Evolutionary conservation across 169 alveolate species (phyloP), one percentile per base, ranked within the genome.

Genomic region (Cryptosporidium bovis): DNA sequence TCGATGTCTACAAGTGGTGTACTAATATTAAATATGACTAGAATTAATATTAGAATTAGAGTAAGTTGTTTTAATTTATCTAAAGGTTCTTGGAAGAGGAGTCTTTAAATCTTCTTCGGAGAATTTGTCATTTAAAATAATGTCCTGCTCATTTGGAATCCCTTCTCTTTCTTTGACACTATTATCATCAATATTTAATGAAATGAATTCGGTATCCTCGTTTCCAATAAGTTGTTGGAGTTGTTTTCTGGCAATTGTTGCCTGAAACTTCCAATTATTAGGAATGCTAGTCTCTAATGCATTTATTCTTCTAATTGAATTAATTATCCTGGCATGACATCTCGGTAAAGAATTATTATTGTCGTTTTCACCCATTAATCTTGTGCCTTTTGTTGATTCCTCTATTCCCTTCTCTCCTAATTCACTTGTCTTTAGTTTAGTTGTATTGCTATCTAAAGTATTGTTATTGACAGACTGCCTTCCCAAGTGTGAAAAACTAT

Each of bases 181-280:
- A n/a, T 13, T n/a, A 46, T 8, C 10, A 8, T 40, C 10, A 40
- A 40, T 40, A 40, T 40, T 40, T 40, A 40, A 8, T 16, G 48
- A 15, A 40, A 46, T n/a, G 15, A 77, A 60, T 31, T 77, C 77
- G 3, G 71, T 60, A 15, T 77, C 87, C 24, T 77, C 71, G 16
- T 29, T 55, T 10, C 87, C 46, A 24, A 62, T 77, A 7, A 77
- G 46, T 62, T 77, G 77, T 1, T 56, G 62, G 1, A 77, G 71
- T 15, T 77, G 87, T 40, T 60, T 60, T n/a, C 87, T 77, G 18
- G 87, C 87, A 77, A 60, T 62, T 2, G 87, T 77, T 16, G 87
- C 87, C 20, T 77, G 87, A 44, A 77, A 77, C 51, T 77, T 77
- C 87, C 87, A 77, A 66, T 77, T 55, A 77, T 10, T 60, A 34